A percentile compares a stretch with the other conserved stretches of the same genome.
Conservation (phyloP, 2,329 filamentous ascomycete species). For the Fusarium sp. region DNA sequence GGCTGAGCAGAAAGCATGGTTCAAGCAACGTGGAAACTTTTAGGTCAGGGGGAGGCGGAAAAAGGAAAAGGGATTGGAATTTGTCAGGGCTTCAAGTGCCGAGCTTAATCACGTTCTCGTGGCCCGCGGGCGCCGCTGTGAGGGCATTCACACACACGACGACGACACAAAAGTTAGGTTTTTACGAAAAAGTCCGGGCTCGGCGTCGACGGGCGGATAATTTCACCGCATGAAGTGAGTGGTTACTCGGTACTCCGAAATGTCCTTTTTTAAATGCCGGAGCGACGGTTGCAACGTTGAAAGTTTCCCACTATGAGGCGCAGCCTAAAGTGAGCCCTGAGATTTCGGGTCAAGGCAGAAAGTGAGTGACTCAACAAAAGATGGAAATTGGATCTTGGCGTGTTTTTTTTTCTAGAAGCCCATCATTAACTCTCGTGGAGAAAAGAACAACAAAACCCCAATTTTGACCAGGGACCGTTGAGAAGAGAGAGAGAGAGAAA, state of each 20-base stretch:
- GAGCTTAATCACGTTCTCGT: neutral
- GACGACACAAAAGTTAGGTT: neutral
- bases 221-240: neutral
- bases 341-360: neutral
- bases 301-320: neutral
- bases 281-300: neutral
- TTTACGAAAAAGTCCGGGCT: neutral
- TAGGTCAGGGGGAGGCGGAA: neutral
- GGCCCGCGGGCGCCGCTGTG: neutral
- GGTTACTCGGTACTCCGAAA: neutral
- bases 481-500: too few relatives aligned
- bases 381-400: neutral
- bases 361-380: neutral
- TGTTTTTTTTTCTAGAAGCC: neutral
- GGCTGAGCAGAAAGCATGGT: neutral
- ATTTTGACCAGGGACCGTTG: constrained; percentile 21
- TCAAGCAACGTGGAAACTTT: neutral
- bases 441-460: neutral
- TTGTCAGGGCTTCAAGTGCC: neutral
- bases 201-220: neutral
- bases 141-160: neutral
- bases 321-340: too few relatives aligned
- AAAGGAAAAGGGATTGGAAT: neutral
- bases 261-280: neutral
- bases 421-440: neutral